Base-by-base conservation (phyloP, 1,284 basidiomycete genomes). In the Kwoniella shivajii region DNA sequence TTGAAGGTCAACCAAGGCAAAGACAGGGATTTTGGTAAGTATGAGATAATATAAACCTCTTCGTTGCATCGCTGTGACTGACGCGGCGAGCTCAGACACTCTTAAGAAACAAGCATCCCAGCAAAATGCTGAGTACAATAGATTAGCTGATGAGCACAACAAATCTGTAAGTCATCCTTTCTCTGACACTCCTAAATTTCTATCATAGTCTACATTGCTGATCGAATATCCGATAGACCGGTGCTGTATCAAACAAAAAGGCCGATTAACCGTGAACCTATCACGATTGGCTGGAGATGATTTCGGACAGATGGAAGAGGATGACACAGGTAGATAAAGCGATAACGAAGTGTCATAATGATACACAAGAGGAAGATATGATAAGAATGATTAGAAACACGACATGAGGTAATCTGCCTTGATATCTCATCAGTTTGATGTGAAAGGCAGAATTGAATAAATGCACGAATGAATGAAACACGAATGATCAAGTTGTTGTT, bases 21-120 rank as follows among this genome's bases (percentile, higher is more conserved):
- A 72, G 78, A 82, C 24, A 81, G 84, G 29, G 89, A 92, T 72
- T 86, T 88, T 64, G 86, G 88, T 89, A 63, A 57, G 84, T 80
- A 20, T 42, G 16, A 16, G 45, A 7, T 18, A 31, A 13, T 33
- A 27, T 14, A 14, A n/a, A 22, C 7, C 16, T 50, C 6, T n/a
- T 38, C 36, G 34, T 26, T n/a, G 37, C 41, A 9, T 47, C 6
- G 4, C 6, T 27, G 18, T 31, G 11, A 6, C 24, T 44, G 22
- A 30, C 26, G 7, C n/a, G 37, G 16, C 14, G n/a, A 7, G 22
- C n/a, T 18, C 60, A 89, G 89, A 85, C 34, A 88, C 85, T n/a
- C 77, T 92, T 58, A 90, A 90, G 82, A 88, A 87, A 77, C 90
- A 93, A 76, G 87, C 88, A 0, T 74, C 81, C 3, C 87, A 89